Percentiles rank a stretch among this genome's conserved stretches.
Conservation (phyloP, 1,284 basidiomycete species). For the Trichosporon sp. region DNA sequence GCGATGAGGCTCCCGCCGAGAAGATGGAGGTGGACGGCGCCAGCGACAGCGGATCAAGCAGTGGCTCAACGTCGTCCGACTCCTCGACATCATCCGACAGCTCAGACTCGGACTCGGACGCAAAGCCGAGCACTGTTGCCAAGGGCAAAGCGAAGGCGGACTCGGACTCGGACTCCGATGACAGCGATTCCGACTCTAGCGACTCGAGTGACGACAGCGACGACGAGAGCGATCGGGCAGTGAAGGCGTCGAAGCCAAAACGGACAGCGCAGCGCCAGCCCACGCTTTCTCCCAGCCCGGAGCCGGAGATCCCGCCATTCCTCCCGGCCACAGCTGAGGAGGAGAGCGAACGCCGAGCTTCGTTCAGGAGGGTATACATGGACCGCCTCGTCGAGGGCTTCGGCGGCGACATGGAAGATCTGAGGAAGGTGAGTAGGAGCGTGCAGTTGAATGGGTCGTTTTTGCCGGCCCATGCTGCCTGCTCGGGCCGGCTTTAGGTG, state of each 20-base stretch:
- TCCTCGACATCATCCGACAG: conserved; percentile 35
- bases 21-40: conserved; percentile 40
- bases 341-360: conserved; percentile 44
- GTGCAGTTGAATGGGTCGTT: no score
- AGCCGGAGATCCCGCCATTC: conserved; percentile 35
- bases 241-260: background rate
- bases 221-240: conserved; percentile 9
- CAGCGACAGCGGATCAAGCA: conserved; percentile 10
- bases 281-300: conserved; percentile 34
- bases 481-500: no score
- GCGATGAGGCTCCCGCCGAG: conserved; percentile 24
- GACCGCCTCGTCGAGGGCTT: conserved; percentile 55
- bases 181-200: conserved; percentile 18
- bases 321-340: conserved; percentile 29
- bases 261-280: conserved; percentile 25
- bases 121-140: conserved; percentile 17
- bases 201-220: conserved; percentile 9
- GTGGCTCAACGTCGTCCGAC: conserved; percentile 29
- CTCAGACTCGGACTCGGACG: conserved; percentile 35
- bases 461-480: no score
- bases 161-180: background rate
- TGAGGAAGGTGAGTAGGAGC: conserved; percentile 46
- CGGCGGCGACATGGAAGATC: conserved; percentile 52
- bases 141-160: conserved; percentile 27
- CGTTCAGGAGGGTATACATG: conserved; percentile 55